Conservation (phyloP, 176 grass and related monocot species). For the Chloris gayana region DNA sequence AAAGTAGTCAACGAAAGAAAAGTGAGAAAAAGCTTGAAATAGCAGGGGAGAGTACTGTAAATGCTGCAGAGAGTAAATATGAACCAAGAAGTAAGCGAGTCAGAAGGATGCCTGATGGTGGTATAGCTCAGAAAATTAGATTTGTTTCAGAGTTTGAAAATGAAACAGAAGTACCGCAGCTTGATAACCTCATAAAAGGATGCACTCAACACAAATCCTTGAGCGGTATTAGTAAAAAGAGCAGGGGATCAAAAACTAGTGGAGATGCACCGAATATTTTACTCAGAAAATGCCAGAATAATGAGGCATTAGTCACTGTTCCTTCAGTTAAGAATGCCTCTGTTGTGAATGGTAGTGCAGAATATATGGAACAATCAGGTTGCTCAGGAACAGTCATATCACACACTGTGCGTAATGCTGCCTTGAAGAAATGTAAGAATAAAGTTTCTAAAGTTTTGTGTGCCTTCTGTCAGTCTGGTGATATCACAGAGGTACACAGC, state of each 20-base stretch:
- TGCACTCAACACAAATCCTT: conserved; percentile 31
- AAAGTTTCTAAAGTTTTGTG: conserved; percentile 53
- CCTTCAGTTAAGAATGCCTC: conserved; percentile 24
- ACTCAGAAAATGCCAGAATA: conserved; percentile 21
- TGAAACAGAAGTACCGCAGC: conserved; percentile 16
- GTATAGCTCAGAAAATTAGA: conserved; percentile 1
- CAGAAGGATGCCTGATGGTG: conserved; percentile 19
- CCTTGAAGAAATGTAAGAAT: conserved; percentile 61
- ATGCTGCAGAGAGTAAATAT: conserved; percentile 21
- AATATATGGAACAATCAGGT: background rate
- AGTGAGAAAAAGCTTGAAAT: conserved; percentile 2
- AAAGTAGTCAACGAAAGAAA: conserved; percentile 10
- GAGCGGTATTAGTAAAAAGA: conserved; percentile 31
- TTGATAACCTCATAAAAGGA: conserved; percentile 8
- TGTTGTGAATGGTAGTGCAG: conserved; percentile 17
- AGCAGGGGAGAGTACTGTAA: conserved; percentile 1
- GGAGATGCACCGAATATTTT: conserved; percentile 16
- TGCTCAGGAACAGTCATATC: conserved; percentile 24
- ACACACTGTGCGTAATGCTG: conserved; percentile 22
- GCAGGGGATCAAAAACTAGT: conserved; percentile 10
- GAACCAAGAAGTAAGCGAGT: conserved; percentile 38
- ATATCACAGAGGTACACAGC: conserved; percentile 76
- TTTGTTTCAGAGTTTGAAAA: conserved; percentile 34
- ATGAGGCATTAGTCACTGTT: background rate
- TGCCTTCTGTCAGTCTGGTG: conserved; percentile 76